A percentile compares a stretch with the other conserved stretches of the same genome.
These are phyloP conservation scores for Bruguiera sexangula DNA, from an alignment of 345 rosid species.

Conservation along the genomic window DNA sequence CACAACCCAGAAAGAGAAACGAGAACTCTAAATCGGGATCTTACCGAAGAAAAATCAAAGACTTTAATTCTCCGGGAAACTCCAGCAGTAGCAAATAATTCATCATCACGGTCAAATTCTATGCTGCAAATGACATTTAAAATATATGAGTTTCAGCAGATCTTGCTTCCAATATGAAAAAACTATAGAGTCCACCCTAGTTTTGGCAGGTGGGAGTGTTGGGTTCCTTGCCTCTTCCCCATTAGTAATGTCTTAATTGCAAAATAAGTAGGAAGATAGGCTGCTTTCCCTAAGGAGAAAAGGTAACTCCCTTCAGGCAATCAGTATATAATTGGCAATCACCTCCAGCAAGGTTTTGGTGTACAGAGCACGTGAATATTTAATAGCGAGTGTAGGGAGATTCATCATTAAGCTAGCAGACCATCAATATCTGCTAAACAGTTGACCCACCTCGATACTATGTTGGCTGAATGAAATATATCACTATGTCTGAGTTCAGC, in stretches of 20 bases:
- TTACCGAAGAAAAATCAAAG: conserved; percentile 86
- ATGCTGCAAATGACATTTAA: conserved; percentile 54
- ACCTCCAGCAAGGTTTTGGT: not conserved
- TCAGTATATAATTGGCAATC: not conserved
- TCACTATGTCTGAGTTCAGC: conserved; percentile 95
- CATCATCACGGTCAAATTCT: conserved; percentile 97
- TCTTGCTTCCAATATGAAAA: not conserved
- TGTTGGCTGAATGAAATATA: conserved; percentile 95
- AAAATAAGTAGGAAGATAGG: no score
- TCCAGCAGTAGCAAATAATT: conserved; percentile 96
- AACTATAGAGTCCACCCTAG: not conserved
- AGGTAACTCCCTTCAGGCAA: not conserved
- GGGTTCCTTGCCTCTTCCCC: no score
- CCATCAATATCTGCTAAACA: conserved; percentile 17
- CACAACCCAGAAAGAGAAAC: conserved; percentile 4
- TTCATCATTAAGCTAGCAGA: not conserved
- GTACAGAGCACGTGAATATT: not conserved
- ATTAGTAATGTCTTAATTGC: no score
- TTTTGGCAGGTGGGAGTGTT: not conserved
- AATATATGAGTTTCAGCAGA: conserved; percentile 15
- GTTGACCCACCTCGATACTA: conserved; percentile 71
- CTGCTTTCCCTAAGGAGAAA: not conserved
- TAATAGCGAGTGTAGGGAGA: not conserved
- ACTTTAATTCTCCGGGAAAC: conserved; percentile 94
- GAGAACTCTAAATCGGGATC: conserved; percentile 18